Conservation (phyloP, 2,329 filamentous ascomycete species). For the Cladophialophora psammophila region DNA sequence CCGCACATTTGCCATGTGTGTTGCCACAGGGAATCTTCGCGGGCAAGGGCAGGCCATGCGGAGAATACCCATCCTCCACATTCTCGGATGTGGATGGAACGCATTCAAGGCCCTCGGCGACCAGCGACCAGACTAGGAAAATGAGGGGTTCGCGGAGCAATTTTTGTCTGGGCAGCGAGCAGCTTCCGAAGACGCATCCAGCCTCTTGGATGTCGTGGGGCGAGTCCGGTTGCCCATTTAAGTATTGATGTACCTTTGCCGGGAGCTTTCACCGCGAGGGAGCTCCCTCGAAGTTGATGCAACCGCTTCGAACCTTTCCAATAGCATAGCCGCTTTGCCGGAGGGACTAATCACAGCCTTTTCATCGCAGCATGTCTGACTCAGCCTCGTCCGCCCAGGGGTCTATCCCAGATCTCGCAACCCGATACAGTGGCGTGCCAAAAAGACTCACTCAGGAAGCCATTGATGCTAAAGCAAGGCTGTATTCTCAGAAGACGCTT, state of each 20-base stretch:
- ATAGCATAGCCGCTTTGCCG: not conserved
- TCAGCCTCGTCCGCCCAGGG: conserved; percentile 19
- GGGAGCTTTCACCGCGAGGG: not conserved
- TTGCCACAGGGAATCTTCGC: not conserved
- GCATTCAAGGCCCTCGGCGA: not conserved
- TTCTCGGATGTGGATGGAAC: not conserved
- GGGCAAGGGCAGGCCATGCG: conserved; percentile 1
- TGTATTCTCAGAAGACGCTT: conserved; percentile 38
- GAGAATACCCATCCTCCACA: conserved; percentile 31
- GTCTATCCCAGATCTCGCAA: conserved; percentile 30
- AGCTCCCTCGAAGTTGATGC: not conserved
- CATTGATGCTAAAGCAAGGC: conserved; percentile 33
- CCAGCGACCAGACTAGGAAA: conserved; percentile 5
- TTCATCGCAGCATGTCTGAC: conserved; percentile 18
- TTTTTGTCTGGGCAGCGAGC: not conserved
- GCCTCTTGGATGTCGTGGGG: conserved; percentile 11
- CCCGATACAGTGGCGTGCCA: conserved; percentile 33
- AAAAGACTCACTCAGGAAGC: conserved; percentile 33
- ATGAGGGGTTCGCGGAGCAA: conserved; percentile 18
- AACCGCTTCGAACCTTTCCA: not conserved
- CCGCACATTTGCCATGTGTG: not conserved
- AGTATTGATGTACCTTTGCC: conserved; percentile 7
- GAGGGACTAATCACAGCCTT: not conserved
- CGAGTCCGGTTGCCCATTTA: conserved; percentile 3
- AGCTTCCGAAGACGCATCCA: not conserved